Evolutionary conservation across 371 early-diverging fungal species (phyloP).

Genomic region (Mucor racemosus): DNA sequence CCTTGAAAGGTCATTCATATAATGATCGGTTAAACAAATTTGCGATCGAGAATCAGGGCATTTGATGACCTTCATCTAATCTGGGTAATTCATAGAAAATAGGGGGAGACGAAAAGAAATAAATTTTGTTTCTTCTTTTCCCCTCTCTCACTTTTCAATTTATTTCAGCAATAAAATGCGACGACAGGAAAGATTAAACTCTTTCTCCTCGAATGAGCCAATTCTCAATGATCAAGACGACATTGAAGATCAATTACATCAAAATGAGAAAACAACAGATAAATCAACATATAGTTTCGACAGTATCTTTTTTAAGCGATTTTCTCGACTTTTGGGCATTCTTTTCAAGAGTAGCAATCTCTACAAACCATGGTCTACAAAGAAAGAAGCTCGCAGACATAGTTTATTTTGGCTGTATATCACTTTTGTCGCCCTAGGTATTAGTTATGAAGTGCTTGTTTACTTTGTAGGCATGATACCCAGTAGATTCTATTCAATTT

Average conservation of each 20-base stretch:
- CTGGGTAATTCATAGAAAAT: background rate
- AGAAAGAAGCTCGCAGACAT: constrained; percentile 32
- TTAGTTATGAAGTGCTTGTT: constrained; percentile 62
- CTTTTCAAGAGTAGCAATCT: constrained; percentile 34
- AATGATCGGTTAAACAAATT: constrained; percentile 8
- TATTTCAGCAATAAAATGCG: background rate
- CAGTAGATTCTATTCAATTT: constrained; percentile 72
- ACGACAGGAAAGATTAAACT: background rate
- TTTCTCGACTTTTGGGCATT: constrained; percentile 46
- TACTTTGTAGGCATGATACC: constrained; percentile 77
- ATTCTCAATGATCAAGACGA: constrained; percentile 5
- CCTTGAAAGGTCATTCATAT: background rate
- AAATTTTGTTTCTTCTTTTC: background rate
- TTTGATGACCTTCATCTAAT: background rate
- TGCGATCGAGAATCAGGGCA: background rate
- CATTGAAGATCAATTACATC: background rate
- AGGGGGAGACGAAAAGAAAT: background rate
- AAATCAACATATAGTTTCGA: constrained; percentile 46
- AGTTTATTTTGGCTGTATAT: constrained; percentile 55
- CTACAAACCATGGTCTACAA: constrained; percentile 25
- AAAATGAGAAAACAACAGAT: background rate
- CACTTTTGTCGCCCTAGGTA: constrained; percentile 45
- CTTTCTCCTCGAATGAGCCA: constrained; percentile 18
- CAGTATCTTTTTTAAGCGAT: constrained; percentile 49
- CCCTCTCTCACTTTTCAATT: background rate